These are phyloP conservation scores for Penicillium frequentans DNA, from an alignment of 2,329 filamentous ascomycete genomes.

Conservation along the genomic window DNA sequence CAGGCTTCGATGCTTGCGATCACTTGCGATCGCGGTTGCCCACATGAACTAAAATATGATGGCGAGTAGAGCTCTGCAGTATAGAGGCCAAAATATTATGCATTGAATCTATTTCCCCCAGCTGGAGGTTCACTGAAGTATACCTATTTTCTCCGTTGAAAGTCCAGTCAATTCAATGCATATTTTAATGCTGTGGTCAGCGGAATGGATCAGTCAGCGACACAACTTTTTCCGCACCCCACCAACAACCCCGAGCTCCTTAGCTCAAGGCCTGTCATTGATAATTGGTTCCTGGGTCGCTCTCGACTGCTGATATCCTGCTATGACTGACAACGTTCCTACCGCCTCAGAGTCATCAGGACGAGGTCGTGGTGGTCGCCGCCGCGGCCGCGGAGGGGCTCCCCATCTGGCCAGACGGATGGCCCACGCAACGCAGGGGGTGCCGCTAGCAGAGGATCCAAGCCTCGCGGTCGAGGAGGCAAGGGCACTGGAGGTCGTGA, in stretches of 20 bases:
- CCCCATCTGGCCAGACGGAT: conserved; percentile 31
- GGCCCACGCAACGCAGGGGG: conserved; percentile 25
- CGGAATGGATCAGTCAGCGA: conserved; percentile 24
- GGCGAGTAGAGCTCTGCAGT: too few species aligned
- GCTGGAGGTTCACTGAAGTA: too few species aligned
- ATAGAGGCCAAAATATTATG: too few species aligned
- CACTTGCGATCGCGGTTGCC: too few species aligned
- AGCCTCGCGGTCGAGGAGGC: conserved; percentile 34
- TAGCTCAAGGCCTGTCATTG: conserved; percentile 13
- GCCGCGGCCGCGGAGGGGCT: conserved; percentile 42
- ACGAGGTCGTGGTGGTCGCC: conserved; percentile 44
- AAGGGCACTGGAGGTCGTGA: conserved; percentile 35
- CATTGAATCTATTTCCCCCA: background rate
- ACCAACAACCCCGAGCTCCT: conserved; percentile 6
- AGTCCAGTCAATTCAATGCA: too few species aligned
- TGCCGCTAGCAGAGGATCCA: conserved; percentile 36
- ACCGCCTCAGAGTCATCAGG: conserved; percentile 30
- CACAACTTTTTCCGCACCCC: conserved; percentile 19
- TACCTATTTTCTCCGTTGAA: too few species aligned
- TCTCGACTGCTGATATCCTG: conserved; percentile 6
- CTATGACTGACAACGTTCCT: conserved; percentile 34
- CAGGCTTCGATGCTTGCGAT: too few species aligned
- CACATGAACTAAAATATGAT: too few species aligned
- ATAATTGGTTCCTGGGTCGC: conserved; percentile 3
- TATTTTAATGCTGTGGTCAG: background rate